Evolutionary conservation across 192 early-diverging fungal species (phyloP), one percentile per base, ranked within the genome.

Genomic region (Coemansia erecta): DNA sequence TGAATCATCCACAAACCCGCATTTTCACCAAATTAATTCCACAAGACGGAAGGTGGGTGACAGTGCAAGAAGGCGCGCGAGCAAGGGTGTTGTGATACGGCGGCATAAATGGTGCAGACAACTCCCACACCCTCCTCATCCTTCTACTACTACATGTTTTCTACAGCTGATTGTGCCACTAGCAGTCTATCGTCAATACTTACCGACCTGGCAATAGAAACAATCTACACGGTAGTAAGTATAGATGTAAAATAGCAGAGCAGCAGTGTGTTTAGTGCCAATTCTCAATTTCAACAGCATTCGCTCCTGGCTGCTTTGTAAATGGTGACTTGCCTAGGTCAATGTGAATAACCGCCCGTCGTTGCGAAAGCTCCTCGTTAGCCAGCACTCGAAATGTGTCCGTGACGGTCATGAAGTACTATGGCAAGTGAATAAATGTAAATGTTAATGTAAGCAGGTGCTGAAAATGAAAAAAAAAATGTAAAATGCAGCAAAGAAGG

Each of bases 181-280:
- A 37, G 8, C 8, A 37, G 35, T 10, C 35, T 37, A 11, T 37
- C 6, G 10, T 7, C 35, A 8, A 11, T 9, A 77, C 78, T 82
- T 84, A 85, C 89, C 89, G 48, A 90, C 89, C 83, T 90, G 89
- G 51, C 84, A 85, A 71, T 85, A 90, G 70, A 89, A 90, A 56
- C 89, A 90, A 59, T 90, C 88, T 85, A 75, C 61, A 37, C 23
- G 61, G 51, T n/a, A 52, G 17, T 51, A 26, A 42, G 53, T 42
- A 45, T 13, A 56, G 13, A 46, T 13, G 50, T 15, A 46, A 48
- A 42, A 7, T 37, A 19, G 8, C 13, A 21, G 17, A 26, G 26
- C 12, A n/a, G 17, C 17, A n/a, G 2, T 12, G 3, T 5, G 42
- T 43, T 46, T 46, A 46, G 44, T 21, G 17, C 10, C 6, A 8